Evolutionary conservation across 23 red algal genomes (phyloP).

Genomic region (Gracilaria vermiculophylla): DNA sequence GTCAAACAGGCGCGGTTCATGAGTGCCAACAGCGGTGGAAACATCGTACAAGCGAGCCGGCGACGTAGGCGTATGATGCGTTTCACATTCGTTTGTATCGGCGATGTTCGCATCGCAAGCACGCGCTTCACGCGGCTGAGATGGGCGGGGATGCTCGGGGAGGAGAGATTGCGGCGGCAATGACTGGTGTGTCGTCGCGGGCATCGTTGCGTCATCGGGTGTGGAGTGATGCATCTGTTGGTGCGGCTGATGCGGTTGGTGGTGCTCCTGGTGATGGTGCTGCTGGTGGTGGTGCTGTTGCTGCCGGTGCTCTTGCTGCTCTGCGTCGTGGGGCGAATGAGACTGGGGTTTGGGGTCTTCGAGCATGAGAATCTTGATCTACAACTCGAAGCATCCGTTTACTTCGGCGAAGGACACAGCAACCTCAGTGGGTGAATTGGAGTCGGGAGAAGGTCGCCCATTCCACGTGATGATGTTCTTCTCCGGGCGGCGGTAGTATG

Average conservation of each 20-base stretch:
- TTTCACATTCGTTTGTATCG: neutral
- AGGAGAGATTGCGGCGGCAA: neutral
- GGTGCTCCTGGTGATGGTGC: no score
- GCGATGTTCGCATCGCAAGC: neutral
- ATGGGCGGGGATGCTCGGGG: neutral
- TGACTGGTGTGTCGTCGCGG: neutral
- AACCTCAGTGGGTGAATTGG: constrained; percentile 13
- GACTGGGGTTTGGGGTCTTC: no score
- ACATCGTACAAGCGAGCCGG: no score
- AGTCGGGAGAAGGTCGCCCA: neutral
- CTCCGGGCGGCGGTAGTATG: constrained; percentile 23
- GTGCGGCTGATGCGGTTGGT: no score
- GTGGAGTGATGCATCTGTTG: no score
- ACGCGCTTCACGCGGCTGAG: neutral
- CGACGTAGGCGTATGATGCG: neutral
- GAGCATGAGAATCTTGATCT: constrained; percentile 11
- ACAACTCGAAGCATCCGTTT: constrained; percentile 21
- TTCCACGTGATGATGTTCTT: constrained; percentile 51
- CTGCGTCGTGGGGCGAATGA: neutral
- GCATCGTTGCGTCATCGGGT: neutral
- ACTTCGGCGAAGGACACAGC: constrained; percentile 35
- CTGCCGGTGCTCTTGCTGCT: neutral
- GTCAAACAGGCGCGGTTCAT: neutral
- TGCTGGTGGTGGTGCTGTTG: no score
- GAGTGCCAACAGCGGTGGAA: no score